phyloP scores from a whole-genome alignment of 164 flowering plant species.

The Warburgia ugandensis region DNA sequence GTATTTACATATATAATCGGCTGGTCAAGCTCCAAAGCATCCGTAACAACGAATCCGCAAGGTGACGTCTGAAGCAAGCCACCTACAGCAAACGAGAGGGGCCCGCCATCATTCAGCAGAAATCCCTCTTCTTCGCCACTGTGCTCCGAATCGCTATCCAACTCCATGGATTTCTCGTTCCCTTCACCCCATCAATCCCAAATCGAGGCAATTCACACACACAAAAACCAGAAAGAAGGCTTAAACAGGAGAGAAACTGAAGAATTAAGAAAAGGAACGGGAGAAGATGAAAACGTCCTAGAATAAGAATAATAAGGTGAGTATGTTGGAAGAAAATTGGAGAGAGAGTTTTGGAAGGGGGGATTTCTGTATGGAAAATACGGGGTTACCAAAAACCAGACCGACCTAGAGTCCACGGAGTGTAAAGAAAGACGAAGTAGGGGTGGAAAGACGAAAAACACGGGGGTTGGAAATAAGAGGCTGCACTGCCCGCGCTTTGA shows the following conservation, averaged over 20 bases:
- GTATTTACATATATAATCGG: conserved; percentile 82
- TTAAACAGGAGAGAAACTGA: background rate
- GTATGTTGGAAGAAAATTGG: too few relatives aligned
- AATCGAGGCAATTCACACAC: background rate
- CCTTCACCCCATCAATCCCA: conserved; percentile 6
- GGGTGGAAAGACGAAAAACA: too few relatives aligned
- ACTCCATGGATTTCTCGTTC: conserved; percentile 6
- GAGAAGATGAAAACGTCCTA: too few relatives aligned
- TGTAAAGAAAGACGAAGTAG: too few relatives aligned
- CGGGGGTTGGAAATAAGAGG: too few relatives aligned
- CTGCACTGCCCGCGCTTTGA: too few relatives aligned
- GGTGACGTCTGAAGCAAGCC: conserved; percentile 29
- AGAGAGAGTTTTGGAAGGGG: too few relatives aligned
- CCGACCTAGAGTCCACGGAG: too few relatives aligned
- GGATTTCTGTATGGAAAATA: too few relatives aligned
- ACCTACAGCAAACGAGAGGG: conserved; percentile 13
- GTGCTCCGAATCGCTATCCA: conserved; percentile 16
- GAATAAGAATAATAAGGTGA: too few relatives aligned
- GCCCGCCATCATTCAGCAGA: conserved; percentile 14
- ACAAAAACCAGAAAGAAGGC: background rate
- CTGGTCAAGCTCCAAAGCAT: conserved; percentile 70
- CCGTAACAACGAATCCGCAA: conserved; percentile 70
- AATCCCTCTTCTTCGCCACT: conserved; percentile 17
- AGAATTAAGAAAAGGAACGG: too few relatives aligned
- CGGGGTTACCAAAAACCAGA: too few relatives aligned